Evolutionary conservation across 768 basidiomycete species (phyloP), one percentile per base, ranked within the genome.

Genomic region (Hericium erinaceus): DNA sequence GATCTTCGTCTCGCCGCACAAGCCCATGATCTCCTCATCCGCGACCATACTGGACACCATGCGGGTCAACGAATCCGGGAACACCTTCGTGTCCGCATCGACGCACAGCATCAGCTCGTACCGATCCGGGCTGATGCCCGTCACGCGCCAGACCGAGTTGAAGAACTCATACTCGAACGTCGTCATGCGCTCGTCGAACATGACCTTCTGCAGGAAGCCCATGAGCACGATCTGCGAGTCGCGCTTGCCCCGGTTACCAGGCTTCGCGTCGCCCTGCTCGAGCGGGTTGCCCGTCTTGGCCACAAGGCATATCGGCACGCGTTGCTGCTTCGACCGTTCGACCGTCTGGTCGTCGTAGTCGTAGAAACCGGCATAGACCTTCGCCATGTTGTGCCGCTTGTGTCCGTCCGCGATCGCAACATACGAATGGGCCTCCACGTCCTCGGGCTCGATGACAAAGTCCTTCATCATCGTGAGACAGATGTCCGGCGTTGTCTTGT

Each of bases 101-200:
- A 97, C 93, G 72, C 95, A 97, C 46, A 99, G 81, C 59, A 93
- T 91, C 46, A 94, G 77, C 73, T 98, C 95, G 70, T 95, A 99
- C 58, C 87, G 84, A 75, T 98, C 97, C 6, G 97, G 95, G 68
- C 89, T 89, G 59, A 99, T 85, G 28, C 97, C 97, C 15, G 95
- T 95, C 46, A 84, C 88, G 55, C 95, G 77, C 97, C 97, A 99
- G 18, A 98, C 77, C 55, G 92, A 86, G 73, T 99, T 99, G 84
- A 99, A 99, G 72, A 98, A 98, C 73, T 98, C 97, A 70, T 98
- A 98, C 74, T 98, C 97, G 69, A 99, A 95, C 56, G 92, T 95
- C 60, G 95, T 97, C 95, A 99, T 98, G 54, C 97, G 84, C 76
- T 99, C 97, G 72, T 99, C 97, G 65, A 98, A 98, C 95, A 99